These are phyloP conservation scores for Melocanna baccifera DNA, from an alignment of 176 grass and related monocot genomes.

Conservation along the genomic window DNA sequence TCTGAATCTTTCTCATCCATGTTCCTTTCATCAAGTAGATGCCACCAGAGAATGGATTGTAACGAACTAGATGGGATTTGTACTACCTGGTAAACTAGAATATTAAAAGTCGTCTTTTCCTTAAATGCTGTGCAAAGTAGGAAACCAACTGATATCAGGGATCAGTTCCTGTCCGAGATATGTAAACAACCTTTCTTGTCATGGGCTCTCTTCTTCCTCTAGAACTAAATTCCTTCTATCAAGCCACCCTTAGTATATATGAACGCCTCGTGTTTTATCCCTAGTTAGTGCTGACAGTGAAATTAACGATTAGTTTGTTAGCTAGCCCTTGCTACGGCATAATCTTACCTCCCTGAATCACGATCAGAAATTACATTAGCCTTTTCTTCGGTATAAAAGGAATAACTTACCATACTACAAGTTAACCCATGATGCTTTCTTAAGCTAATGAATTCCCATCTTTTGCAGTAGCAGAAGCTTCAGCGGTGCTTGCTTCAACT, in stretches of 20 bases:
- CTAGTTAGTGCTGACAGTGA: not conserved
- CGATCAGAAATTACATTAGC: not conserved
- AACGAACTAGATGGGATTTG: not conserved
- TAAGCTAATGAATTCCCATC: not conserved
- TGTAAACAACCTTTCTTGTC: not conserved
- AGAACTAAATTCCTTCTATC: not conserved
- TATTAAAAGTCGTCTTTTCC: not conserved
- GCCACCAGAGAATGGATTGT: not conserved
- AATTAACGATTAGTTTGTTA: not conserved
- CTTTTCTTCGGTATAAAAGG: not conserved
- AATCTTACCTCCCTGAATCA: not conserved
- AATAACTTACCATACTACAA: not conserved
- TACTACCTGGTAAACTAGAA: not conserved
- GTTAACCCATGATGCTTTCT: not conserved
- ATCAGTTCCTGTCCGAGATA: not conserved
- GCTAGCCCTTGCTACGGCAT: not conserved
- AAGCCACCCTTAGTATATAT: not conserved
- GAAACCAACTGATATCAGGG: not conserved
- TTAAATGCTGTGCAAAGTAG: not conserved
- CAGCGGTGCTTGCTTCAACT: slow-evolving; percentile 83
- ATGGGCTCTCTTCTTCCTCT: not conserved
- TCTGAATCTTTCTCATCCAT: not conserved
- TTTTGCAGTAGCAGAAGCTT: slow-evolving; percentile 59
- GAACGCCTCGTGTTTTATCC: not conserved
- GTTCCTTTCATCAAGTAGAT: not conserved